Percentiles rank a stretch among this genome's conserved stretches.
These are phyloP conservation scores for Quercus cerris DNA, from an alignment of 306 rosid species.

Conservation along the genomic window DNA sequence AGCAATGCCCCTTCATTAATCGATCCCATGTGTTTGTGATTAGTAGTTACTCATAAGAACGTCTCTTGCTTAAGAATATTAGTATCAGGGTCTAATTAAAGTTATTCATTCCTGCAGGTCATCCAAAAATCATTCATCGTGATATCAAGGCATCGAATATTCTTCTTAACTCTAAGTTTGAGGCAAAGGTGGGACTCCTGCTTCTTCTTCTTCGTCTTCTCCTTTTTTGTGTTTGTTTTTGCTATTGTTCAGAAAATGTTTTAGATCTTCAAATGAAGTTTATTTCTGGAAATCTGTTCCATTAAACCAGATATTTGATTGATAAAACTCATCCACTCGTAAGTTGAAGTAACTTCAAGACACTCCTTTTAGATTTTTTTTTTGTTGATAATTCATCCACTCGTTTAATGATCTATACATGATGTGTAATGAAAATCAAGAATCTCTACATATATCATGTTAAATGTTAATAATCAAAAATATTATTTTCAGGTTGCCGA, in stretches of 20 bases:
- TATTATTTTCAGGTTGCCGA: conserved; percentile 31
- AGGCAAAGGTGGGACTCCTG: conserved; percentile 45
- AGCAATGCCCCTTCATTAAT: too few relatives aligned
- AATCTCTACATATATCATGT: not conserved
- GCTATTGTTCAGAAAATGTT: not conserved
- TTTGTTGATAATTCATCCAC: not conserved
- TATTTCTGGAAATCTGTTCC: not conserved
- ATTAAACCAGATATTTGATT: not conserved
- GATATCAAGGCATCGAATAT: conserved; percentile 72
- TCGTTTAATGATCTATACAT: not conserved
- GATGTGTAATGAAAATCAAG: not conserved
- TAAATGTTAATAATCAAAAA: not conserved
- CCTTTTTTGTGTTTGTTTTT: not conserved
- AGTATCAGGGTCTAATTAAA: not conserved
- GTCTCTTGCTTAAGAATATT: not conserved
- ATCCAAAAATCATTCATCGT: conserved; percentile 61
- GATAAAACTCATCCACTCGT: not conserved
- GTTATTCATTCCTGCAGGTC: conserved; percentile 34
- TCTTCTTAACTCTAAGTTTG: conserved; percentile 53
- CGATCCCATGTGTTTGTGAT: too few relatives aligned
- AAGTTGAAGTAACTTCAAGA: not conserved
- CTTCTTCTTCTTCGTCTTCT: not conserved
- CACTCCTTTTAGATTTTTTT: not conserved
- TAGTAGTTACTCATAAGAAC: too few relatives aligned
- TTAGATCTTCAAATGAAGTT: not conserved